phyloP scores from a whole-genome alignment of 31 red algal genomes.

The Odonthalia washingtoniensis region DNA sequence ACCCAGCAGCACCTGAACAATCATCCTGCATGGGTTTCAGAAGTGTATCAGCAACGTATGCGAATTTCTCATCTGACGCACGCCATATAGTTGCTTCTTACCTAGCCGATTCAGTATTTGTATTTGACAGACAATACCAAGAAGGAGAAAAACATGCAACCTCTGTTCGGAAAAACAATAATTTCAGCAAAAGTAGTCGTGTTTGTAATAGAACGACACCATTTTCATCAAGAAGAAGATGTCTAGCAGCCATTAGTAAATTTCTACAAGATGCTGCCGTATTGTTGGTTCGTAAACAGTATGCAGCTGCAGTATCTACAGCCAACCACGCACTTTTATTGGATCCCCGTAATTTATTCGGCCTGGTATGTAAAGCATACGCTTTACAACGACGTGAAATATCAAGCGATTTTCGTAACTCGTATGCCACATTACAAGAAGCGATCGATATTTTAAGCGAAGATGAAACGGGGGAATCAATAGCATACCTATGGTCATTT shows the following conservation, averaged over 20 bases:
- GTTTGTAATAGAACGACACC: neutral
- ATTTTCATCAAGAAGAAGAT: neutral
- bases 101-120: slow-evolving; percentile 55
- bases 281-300: neutral
- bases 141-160: no score
- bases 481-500: slow-evolving; percentile 28
- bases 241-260: neutral
- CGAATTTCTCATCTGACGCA: slow-evolving; percentile 62
- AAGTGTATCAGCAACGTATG: slow-evolving; percentile 54
- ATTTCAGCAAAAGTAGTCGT: neutral
- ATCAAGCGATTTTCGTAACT: slow-evolving; percentile 46
- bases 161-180: no score
- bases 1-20: slow-evolving; percentile 47
- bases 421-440: slow-evolving; percentile 26
- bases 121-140: slow-evolving; percentile 56
- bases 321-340: slow-evolving; percentile 55
- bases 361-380: slow-evolving; percentile 58
- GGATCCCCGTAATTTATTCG: slow-evolving; percentile 50
- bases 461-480: neutral
- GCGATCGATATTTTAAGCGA: slow-evolving; percentile 38
- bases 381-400: slow-evolving; percentile 40
- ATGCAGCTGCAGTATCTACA: slow-evolving; percentile 24
- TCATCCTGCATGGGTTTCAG: neutral
- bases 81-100: slow-evolving; percentile 67
- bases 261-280: slow-evolving; percentile 37